Base-by-base conservation (phyloP, 495 filamentous ascomycete species). In the Hypoxylon intermedium region DNA sequence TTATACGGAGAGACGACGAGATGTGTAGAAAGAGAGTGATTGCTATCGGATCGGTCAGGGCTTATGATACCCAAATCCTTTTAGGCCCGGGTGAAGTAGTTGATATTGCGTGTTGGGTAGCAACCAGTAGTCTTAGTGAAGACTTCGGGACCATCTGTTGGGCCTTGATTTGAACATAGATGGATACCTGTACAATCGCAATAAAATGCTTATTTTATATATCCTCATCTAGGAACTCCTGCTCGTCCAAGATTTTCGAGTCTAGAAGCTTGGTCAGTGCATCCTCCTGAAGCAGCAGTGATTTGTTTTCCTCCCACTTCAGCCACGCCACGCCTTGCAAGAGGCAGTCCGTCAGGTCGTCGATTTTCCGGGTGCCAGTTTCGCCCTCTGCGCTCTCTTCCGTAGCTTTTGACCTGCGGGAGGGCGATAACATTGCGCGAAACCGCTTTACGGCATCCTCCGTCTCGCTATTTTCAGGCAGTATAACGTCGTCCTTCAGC, bases 261-360 rank as follows among this genome's bases (percentile, higher is more conserved):
- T 60, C 45, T 16, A 63, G n/a, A 18, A 74, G 38, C 53, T 61
- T 37, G 47, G 45, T 12, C 63, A 45, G 9, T 53, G 40, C 55
- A 16, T 77, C 63, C 69, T 78, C 57, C 56, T 54, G 9, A 34
- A 71, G 58, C 23, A 89, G 65, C 31, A 67, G 64, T 50, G 76
- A 76, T 57, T 85, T 72, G 71, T 91, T 93, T 58, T 78, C 73
- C 68, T 93, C 84, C 93, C 93, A 98, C 52, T 88, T 80, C 44
- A 93, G 71, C 89, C 90, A 97, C 7, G 91, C 88, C 59, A 92
- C 75, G 0, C 88, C 94, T 75, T 98, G 93, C 59, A 97, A 67
- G 24, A 97, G 72, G 72, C 89, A 90, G 82, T 98, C 93, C 5
- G 92, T 89, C 59, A 98, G 76, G 79, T 98, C 93, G 76, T 98